A percentile compares a stretch with the other conserved stretches of the same genome.
Evolutionary conservation across 805 yeast species (phyloP).

Genomic region (Millerozyma acaciae): DNA sequence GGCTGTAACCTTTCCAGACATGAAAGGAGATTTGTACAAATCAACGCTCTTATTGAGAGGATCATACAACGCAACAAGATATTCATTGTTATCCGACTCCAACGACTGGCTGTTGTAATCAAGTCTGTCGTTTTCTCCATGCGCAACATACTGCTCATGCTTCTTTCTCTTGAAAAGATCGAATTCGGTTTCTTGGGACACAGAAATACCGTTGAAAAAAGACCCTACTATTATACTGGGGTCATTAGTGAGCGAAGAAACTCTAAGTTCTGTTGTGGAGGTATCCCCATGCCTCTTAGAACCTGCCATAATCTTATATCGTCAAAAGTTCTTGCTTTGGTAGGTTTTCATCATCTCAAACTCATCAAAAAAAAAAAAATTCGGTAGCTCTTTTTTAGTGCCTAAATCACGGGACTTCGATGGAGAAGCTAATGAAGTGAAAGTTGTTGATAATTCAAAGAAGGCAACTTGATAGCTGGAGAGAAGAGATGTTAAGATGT

Average conservation of each 20-base stretch:
- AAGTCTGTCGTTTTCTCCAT: constrained; percentile 72
- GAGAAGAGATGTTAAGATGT: constrained; percentile 2
- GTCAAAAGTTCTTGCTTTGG: not conserved
- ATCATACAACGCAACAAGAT: constrained; percentile 77
- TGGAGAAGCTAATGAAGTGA: too few relatives aligned
- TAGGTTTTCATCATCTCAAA: too few relatives aligned
- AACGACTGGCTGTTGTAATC: constrained; percentile 63
- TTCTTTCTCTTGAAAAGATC: constrained; percentile 54
- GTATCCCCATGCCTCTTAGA: constrained; percentile 20
- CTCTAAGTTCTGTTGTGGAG: constrained; percentile 39
- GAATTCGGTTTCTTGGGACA: constrained; percentile 57
- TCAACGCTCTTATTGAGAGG: constrained; percentile 60
- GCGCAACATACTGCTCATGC: constrained; percentile 46
- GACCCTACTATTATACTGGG: constrained; percentile 57
- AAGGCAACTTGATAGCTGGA: too few relatives aligned
- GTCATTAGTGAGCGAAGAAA: constrained; percentile 36
- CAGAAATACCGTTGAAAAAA: constrained; percentile 74
- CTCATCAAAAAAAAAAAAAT: too few relatives aligned
- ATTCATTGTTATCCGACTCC: constrained; percentile 38
- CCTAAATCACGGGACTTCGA: too few relatives aligned
- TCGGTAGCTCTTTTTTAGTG: too few relatives aligned
- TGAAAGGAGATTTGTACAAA: constrained; percentile 57
- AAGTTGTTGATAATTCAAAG: too few relatives aligned
- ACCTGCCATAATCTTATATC: constrained; percentile 8
- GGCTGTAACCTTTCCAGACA: constrained; percentile 61